phyloP scores from a whole-genome alignment of 2,329 filamentous ascomycete genomes.

The Magnaporthales sp. region DNA sequence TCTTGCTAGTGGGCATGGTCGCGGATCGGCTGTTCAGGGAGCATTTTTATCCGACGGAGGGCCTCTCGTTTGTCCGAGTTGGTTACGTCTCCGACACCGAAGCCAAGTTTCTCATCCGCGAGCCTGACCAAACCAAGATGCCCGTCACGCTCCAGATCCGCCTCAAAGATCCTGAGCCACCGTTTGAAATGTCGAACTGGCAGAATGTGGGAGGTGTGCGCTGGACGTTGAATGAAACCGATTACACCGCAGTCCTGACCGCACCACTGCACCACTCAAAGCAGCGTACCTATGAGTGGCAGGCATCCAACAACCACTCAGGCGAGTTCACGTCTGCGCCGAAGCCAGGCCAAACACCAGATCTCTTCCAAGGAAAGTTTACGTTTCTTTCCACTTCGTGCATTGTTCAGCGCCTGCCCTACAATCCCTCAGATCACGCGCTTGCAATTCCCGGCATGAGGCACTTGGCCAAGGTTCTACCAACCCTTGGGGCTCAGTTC shows the following conservation, averaged over 20 bases:
- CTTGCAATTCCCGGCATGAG: slow-evolving; percentile 74
- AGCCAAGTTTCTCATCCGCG: slow-evolving; percentile 75
- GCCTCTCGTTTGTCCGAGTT: slow-evolving; percentile 77
- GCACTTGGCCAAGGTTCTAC: slow-evolving; percentile 65
- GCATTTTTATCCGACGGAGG: slow-evolving; percentile 56
- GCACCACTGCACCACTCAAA: slow-evolving; percentile 56
- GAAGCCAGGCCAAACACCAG: slow-evolving; percentile 52
- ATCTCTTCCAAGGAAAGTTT: slow-evolving; percentile 58
- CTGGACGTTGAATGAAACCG: slow-evolving; percentile 64
- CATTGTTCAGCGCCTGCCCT: slow-evolving; percentile 85
- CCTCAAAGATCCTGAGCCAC: slow-evolving; percentile 39
- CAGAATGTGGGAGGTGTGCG: slow-evolving; percentile 55
- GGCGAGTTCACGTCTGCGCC: slow-evolving; percentile 78
- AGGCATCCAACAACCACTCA: slow-evolving; percentile 75
- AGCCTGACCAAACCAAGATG: slow-evolving; percentile 67
- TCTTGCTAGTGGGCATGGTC: slow-evolving; percentile 57
- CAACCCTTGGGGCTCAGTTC: slow-evolving; percentile 63
- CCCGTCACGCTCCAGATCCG: slow-evolving; percentile 66
- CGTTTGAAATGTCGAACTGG: slow-evolving; percentile 54
- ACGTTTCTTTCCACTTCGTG: slow-evolving; percentile 91
- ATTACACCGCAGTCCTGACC: slow-evolving; percentile 68
- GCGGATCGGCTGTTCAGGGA: slow-evolving; percentile 73
- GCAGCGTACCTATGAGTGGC: slow-evolving; percentile 73
- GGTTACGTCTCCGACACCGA: slow-evolving; percentile 77
- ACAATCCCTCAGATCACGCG: slow-evolving; percentile 74